Evolutionary conservation across 2,329 filamentous ascomycete genomes (phyloP).

Genomic region (Anthostomella pinea): DNA sequence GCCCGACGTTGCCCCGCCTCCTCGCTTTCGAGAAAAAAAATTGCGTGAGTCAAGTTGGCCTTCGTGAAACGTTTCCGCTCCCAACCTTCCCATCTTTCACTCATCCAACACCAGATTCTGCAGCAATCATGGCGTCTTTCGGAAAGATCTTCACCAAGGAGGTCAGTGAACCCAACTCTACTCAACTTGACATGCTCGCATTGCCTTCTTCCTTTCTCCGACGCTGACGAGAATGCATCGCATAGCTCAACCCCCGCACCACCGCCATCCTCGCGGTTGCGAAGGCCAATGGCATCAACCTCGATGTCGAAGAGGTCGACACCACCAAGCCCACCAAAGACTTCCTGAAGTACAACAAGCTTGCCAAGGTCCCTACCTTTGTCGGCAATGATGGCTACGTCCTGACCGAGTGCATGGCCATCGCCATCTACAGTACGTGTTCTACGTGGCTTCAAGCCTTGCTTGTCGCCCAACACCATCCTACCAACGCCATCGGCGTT

Average conservation of each 20-base stretch:
- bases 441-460: conserved; percentile 8
- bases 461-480: conserved; percentile 10
- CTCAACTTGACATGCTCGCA: conserved; percentile 11
- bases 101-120: conserved; percentile 21
- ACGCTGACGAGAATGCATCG: conserved; percentile 29
- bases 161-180: conserved; percentile 51
- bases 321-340: conserved; percentile 65
- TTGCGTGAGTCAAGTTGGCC: conserved; percentile 16
- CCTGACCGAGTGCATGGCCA: conserved; percentile 87
- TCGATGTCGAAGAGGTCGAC: conserved; percentile 77
- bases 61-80: conserved; percentile 12
- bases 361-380: conserved; percentile 91
- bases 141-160: conserved; percentile 91
- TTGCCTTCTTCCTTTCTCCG: conserved; percentile 8
- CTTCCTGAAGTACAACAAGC: conserved; percentile 81
- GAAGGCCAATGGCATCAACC: conserved; percentile 93
- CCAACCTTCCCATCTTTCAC: conserved; percentile 12
- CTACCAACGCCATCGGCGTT: conserved; percentile 16
- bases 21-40: conserved; percentile 22
- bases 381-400: conserved; percentile 87
- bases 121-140: conserved; percentile 71
- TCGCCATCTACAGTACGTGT: conserved; percentile 90
- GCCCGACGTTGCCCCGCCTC: conserved; percentile 30
- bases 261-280: conserved; percentile 87
- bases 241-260: conserved; percentile 83